These are phyloP conservation scores for Diaporthe eres DNA, from an alignment of 2,329 filamentous ascomycete species.

Conservation along the genomic window DNA sequence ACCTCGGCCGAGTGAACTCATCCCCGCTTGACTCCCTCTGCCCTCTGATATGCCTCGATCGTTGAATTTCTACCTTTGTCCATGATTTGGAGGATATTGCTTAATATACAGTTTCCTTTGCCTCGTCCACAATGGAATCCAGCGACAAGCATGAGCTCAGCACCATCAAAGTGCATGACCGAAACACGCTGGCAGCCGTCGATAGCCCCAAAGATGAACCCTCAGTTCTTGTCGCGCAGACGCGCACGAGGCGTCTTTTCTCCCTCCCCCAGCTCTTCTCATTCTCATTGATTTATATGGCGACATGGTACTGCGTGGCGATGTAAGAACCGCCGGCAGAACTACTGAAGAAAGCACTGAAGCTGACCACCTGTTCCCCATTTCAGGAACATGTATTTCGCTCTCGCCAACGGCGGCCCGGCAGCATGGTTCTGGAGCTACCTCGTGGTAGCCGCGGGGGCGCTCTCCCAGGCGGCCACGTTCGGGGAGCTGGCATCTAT, in stretches of 20 bases:
- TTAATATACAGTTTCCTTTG: not conserved
- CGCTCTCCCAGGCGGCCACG: conserved; percentile 50
- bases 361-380: conserved; percentile 43
- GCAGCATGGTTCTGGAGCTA: conserved; percentile 50
- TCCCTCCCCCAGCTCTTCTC: conserved; percentile 27
- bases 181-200: not conserved
- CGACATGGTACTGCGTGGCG: conserved; percentile 5
- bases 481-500: conserved; percentile 57
- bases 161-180: not conserved
- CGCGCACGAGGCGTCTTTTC: conserved; percentile 31
- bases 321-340: no score
- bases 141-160: not conserved
- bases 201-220: not conserved
- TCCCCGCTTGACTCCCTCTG: not conserved
- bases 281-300: conserved; percentile 27
- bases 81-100: conserved; percentile 31
- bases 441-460: conserved; percentile 49
- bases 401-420: conserved; percentile 52
- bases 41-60: not conserved
- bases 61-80: not conserved
- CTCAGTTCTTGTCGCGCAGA: not conserved
- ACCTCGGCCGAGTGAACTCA: not conserved
- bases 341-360: conserved; percentile 55
- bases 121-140: not conserved
- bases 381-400: conserved; percentile 41